Base-by-base conservation (phyloP, 1,139 yeast species). In the Debaryomycetaceae sp. region DNA sequence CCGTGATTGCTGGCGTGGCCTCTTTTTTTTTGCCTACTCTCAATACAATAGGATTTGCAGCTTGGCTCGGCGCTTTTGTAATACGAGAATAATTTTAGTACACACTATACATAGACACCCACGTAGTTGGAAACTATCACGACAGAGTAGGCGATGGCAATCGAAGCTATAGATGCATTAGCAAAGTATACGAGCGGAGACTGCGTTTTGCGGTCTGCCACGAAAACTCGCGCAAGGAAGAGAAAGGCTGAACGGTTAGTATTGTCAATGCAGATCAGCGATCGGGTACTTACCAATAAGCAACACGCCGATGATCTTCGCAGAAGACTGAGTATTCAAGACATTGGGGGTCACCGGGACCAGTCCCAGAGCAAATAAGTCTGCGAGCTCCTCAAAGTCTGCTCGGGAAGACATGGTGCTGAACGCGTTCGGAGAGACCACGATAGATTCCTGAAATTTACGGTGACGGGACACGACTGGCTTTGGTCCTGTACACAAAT, bases 111-210 rank as follows among this genome's bases (percentile, higher is more conserved):
- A 38, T 62, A 62, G 4, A 64, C 70, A 18, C 70, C 70, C 26
- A 62, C 64, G 36, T 49, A 58, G 44, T 63, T 64, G 32, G 66
- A 51, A 16, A 61, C 49, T 39, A 55, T 52, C 13, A 62, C 45
- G 10, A 62, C 45, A 11, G 63, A 54, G 31, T 57, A 49, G 2
- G 66, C 69, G 32, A 64, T 48, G 15, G 67, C 45, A 13, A 57
- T 30, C 10, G 68, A 58, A 8, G 68, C 67, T 32, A 61, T 41
- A 19, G 51, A 29, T 3, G 65, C 57, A 39, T 53, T 51, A 27
- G 48, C 29, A 19, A 58, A 37, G 38, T 48, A 62, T 7, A 43
- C 40, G 13, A 47, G 33, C 3, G 59, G 48, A 6, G 49, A 35
- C 32, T 47, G 51, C 29, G 56, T 47, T 40, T 53, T 58, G 30